Percentiles rank a stretch among this genome's conserved stretches.
Conservation (phyloP, 2,329 filamentous ascomycete species). For the Capronia epimyces region DNA sequence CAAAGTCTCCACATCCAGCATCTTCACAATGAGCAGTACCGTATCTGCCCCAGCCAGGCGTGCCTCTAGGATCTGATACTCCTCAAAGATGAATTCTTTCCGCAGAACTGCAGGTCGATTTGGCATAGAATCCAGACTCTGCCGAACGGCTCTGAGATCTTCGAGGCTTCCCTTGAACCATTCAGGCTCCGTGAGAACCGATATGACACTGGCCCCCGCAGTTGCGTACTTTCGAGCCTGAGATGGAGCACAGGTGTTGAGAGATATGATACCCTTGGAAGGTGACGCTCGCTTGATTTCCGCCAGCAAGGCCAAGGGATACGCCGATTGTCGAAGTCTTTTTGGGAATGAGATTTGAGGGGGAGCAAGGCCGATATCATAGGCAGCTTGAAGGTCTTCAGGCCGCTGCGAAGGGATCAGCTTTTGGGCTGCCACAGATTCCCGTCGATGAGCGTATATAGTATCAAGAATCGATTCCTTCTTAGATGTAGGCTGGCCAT, state of each 20-base stretch:
- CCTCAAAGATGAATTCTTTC: slow-evolving; percentile 96
- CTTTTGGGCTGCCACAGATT: slow-evolving; percentile 73
- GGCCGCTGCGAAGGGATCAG: slow-evolving; percentile 76
- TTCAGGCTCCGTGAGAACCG: slow-evolving; percentile 94
- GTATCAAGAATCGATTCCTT: slow-evolving; percentile 82
- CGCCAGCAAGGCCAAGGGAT: slow-evolving; percentile 87
- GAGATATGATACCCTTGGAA: slow-evolving; percentile 89
- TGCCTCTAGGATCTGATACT: slow-evolving; percentile 96
- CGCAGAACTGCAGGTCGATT: slow-evolving; percentile 87
- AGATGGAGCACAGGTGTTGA: slow-evolving; percentile 78
- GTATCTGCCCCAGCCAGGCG: slow-evolving; percentile 90
- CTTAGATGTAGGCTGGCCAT: slow-evolving; percentile 41
- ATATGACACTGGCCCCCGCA: slow-evolving; percentile 93
- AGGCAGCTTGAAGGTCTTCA: slow-evolving; percentile 77
- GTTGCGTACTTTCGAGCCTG: slow-evolving; percentile 90
- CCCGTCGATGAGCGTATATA: slow-evolving; percentile 78
- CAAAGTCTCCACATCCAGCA: slow-evolving; percentile 73
- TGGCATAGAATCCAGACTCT: slow-evolving; percentile 82
- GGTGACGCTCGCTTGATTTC: slow-evolving; percentile 96
- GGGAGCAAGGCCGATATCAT: slow-evolving; percentile 76
- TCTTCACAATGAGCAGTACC: slow-evolving; percentile 93
- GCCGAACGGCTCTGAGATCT: slow-evolving; percentile 78
- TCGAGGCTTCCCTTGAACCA: slow-evolving; percentile 99
- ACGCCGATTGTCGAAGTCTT: slow-evolving; percentile 73
- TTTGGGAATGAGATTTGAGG: slow-evolving; percentile 75